Percentiles rank a stretch among this genome's conserved stretches.
Evolutionary conservation across 163 green algal genomes (phyloP).

Genomic region (Scenedesmus sp.): DNA sequence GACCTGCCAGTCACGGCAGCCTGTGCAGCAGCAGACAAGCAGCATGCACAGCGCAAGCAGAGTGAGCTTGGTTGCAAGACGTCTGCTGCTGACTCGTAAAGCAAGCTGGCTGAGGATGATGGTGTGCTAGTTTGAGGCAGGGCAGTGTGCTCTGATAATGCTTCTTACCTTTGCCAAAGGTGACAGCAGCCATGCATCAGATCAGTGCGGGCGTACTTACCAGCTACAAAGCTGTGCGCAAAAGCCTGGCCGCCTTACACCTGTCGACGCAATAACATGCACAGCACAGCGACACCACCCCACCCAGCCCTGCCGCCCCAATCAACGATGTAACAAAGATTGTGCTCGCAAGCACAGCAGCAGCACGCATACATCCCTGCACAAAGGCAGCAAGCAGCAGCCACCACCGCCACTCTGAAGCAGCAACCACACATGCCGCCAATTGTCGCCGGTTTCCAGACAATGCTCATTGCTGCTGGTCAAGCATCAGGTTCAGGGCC

Average conservation of each 20-base stretch:
- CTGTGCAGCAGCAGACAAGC: slow-evolving; percentile 8
- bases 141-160: background rate
- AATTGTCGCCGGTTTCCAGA: background rate
- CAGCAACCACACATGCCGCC: background rate
- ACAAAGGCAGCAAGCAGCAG: background rate
- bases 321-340: background rate
- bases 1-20: background rate
- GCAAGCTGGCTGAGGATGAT: background rate
- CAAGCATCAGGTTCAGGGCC: no score
- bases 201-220: background rate
- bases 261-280: background rate
- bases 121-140: no score
- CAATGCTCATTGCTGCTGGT: background rate
- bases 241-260: background rate
- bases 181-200: background rate
- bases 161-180: background rate
- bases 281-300: background rate
- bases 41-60: background rate
- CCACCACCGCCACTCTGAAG: background rate
- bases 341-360: background rate
- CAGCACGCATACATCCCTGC: background rate
- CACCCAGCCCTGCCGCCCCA: no score
- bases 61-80: background rate
- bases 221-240: background rate
- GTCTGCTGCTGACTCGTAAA: background rate